Base-by-base conservation (phyloP, 495 filamentous ascomycete species). In the Lasiosphaeria miniovina region DNA sequence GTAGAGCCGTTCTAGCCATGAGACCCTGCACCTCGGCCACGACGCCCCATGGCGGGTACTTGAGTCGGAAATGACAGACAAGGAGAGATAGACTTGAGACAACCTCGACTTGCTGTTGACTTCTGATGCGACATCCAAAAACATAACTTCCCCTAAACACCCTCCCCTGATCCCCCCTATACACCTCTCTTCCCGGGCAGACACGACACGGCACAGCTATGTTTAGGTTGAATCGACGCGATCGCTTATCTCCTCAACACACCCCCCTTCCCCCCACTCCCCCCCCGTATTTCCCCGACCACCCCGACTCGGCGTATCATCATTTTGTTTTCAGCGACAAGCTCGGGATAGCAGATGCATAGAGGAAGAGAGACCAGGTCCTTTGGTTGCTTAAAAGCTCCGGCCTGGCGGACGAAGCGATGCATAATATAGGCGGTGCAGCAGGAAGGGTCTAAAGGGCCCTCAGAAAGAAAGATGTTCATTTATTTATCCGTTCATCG, bases 381-480 rank as follows among this genome's bases (percentile, higher is more conserved):
- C 65, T 68, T 72, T 80, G 77, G 73, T 80, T 71, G 77, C 77
- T 79, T 80, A 70, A 79, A 79, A 75, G 78, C 78, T 77, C 78
- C 75, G 78, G 75, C 74, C 74, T 74, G 67, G 61, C 54, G 12
- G 68, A 68, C 51, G 43, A 54, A 35, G 36, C 40, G 46, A 61
- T 50, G 38, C 53, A 54, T 60, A 50, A 54, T 56, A 60, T 58
- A 54, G 61, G 40, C 38, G 55, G 55, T 59, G 62, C 50, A 62
- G 17, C 59, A 35, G 43, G 34, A 54, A 67, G 69, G 71, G 69
- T 72, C 66, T 71, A 60, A 78, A 79, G 76, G 77, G 77, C 79
- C 71, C 76, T 76, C 79, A 76, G 70, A 80, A 74, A 77, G 77
- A 46, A n/a, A 9, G 12, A 14, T 46, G 11, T 9, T 38, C 4